Evolutionary conservation across 495 filamentous ascomycete species (phyloP).

Genomic region (Neurospora tetrasperma): DNA sequence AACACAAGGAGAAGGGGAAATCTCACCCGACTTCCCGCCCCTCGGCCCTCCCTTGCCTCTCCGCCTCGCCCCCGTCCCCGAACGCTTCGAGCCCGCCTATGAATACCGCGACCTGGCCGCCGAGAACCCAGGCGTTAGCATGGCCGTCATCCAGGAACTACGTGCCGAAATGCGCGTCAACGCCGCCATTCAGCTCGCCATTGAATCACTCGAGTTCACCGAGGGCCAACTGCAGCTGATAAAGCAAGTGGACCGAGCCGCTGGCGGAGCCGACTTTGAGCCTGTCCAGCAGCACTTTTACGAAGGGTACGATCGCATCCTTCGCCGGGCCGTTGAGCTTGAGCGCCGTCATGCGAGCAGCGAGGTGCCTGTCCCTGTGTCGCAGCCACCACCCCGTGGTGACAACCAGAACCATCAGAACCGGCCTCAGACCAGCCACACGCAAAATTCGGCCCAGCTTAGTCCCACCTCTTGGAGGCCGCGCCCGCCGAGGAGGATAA

Average conservation of each 20-base stretch:
- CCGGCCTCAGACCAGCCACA: neutral
- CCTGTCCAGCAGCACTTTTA: slow-evolving; percentile 20
- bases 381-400: neutral
- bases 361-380: neutral
- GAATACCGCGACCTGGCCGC: neutral
- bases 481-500: neutral
- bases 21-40: neutral
- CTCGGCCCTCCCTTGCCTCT: neutral
- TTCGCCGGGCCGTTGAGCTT: slow-evolving; percentile 19
- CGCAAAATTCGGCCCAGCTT: neutral
- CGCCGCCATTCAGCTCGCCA: slow-evolving; percentile 22
- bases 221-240: slow-evolving; percentile 21
- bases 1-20: neutral
- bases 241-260: slow-evolving; percentile 15
- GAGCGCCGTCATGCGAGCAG: slow-evolving; percentile 11
- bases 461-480: neutral
- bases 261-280: slow-evolving; percentile 11
- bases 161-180: slow-evolving; percentile 25
- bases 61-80: neutral
- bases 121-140: slow-evolving; percentile 4
- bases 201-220: slow-evolving; percentile 24
- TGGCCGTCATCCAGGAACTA: slow-evolving; percentile 13
- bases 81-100: neutral
- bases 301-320: slow-evolving; percentile 19
- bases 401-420: neutral